Evolutionary conservation across 257 asterid genomes (phyloP), one percentile per base, ranked within the genome.

Genomic region (Cinchona pubescens): DNA sequence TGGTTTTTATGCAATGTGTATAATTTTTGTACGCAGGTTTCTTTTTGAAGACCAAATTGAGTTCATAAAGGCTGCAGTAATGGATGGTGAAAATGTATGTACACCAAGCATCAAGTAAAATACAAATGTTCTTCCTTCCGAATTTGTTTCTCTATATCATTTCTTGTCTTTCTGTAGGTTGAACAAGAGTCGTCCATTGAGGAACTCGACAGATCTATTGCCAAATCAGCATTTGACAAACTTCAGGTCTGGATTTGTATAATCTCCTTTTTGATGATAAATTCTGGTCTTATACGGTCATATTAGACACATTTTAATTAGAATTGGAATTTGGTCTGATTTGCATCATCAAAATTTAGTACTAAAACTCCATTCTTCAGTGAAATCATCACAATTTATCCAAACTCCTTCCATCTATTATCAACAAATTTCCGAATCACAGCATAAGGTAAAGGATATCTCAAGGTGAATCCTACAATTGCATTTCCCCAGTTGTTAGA

Each of bases 1-100:
- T n/a, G n/a, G n/a, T n/a, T n/a, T n/a, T n/a, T n/a, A n/a, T n/a
- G n/a, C n/a, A n/a, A n/a, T n/a, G n/a, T n/a, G 82, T 29, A 67
- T 73, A 30, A 49, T 12, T 55, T 42, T 16, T 61, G 76, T 81
- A 27, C 81, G 82, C 80, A 90, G 96, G 84, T 94, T 79, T 86
- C 97, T 92, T 55, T 93, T 91, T 80, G 98, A 91, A 83, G 91
- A 93, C 84, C 97, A 89, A 79, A 89, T 89, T 76, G 96, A 91
- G 66, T 91, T 90, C 76, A 83, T 91, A 76, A 91, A 86, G 88
- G 92, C 89, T 49, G 35, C 84, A 34, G 91, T 88, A 46, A 87
- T 91, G 91, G 94, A 86, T 78, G 92, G 85, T 86, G 90, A 82
- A 79, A 89, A 79, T 94, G 96, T 91, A 80, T 21, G 92, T 81